Evolutionary conservation across 345 rosid species (phyloP), one percentile per base, ranked within the genome.

Genomic region (Corymbia maculata): DNA sequence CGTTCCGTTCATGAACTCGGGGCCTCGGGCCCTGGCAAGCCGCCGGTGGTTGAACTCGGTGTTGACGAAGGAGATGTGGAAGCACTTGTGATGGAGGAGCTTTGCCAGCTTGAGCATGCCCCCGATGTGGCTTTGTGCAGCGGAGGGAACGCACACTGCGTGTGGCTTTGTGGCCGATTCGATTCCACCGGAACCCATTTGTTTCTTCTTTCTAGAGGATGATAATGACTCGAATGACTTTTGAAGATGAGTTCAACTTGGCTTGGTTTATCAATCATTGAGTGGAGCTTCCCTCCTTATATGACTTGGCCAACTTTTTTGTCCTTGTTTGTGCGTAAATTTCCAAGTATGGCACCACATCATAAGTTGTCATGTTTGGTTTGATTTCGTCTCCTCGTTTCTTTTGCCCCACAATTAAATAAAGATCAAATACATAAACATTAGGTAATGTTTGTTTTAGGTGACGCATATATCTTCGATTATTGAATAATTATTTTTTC

Each of bases 101-200:
- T 47, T 47, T 8, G 49, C 49, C 5, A 47, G 49, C 61, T 22
- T 55, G 61, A 55, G 28, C 61, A 55, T 55, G 61, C 28, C 61
- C 47, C 85, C 87, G 44, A 90, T 87, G 79, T 88, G 91, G 32
- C 91, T 88, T 55, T 90, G 90, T 19, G 86, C 68, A 51, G 88
- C 68, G 51, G 19, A 36, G n/a, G 90, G 91, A 19, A 88, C 22
- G 61, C 87, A 86, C 12, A 90, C 86, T 6, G 84, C 91, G 79
- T 90, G 91, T 16, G 86, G 21, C 32, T 66, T 87, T n/a, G 32
- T 12, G 32, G 68, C 68, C 28, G 66, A 24, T 55, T 55, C 28
- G 61, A 28, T 21, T 55, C 61, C 61, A 55, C 28, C 61, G 30
- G 66, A 59, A 59, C 26, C 66, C 66, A 59, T 59, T 59, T 59